Percentiles rank a stretch among this genome's conserved stretches.
Evolutionary conservation across 1,139 yeast species (phyloP).

Genomic region (Saccharomyces pastorianus): DNA sequence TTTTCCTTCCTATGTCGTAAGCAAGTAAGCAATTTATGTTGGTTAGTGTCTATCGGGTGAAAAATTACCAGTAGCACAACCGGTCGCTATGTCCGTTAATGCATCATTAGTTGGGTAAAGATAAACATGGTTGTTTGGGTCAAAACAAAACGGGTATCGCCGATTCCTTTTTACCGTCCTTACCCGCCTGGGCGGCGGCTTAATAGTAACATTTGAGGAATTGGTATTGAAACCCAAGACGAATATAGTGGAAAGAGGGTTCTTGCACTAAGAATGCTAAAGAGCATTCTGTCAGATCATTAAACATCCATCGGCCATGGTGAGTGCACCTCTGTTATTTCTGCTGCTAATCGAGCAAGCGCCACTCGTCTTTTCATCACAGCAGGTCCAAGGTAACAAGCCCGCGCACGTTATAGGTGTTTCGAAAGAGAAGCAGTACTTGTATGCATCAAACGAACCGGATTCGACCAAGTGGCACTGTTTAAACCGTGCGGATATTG

Average conservation of each 20-base stretch:
- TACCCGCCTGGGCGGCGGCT: background rate
- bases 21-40: background rate
- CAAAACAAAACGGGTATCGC: background rate
- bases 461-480: conserved; percentile 52
- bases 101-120: background rate
- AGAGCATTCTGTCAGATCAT: no score
- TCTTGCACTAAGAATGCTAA: no score
- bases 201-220: background rate
- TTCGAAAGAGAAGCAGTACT: conserved; percentile 7
- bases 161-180: background rate
- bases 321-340: background rate
- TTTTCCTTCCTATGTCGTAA: background rate
- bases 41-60: no score
- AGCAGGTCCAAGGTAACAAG: background rate
- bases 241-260: background rate
- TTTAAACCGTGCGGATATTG: conserved; percentile 54
- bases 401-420: conserved; percentile 15
- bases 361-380: background rate
- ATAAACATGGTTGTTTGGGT: background rate
- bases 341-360: background rate
- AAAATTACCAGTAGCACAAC: background rate
- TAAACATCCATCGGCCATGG: background rate
- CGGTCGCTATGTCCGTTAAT: no score
- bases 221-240: background rate
- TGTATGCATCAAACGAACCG: conserved; percentile 24